Evolutionary conservation across 345 rosid species (phyloP), one percentile per base, ranked within the genome.

Genomic region (Raphanus sativus): DNA sequence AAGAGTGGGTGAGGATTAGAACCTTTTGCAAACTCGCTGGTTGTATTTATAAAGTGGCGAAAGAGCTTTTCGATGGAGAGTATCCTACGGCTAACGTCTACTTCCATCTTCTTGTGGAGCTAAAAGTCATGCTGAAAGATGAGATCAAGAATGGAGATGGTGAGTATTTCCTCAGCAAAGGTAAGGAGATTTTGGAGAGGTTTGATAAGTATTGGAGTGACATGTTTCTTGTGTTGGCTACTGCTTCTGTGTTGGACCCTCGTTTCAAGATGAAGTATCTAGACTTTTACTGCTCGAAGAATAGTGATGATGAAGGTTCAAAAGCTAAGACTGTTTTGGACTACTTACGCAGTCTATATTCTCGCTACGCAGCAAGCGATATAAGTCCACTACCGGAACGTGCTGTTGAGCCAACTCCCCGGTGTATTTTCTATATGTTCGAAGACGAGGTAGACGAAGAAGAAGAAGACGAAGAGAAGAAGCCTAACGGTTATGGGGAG

Each of bases 231-330:
- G 77, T 86, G 62, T 77, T 93, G 77, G 89, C 95, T 1, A 70
- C 79, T 84, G 93, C 95, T 29, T 92, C 87, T n/a, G 86, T 87
- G 6, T 83, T 93, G 81, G 98, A 93, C 76, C 98, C 98, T 26
- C 88, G 98, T 74, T 93, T 86, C 77, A 91, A 93, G 80, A 83
- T 87, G 92, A 91, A 88, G 86, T 87, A 89, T 65, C 80, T 92
- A 4, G 89, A 90, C 70, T 88, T 89, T 79, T 89, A 87, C 79
- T 90, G 89, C 82, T 65, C 89, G 4, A 89, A 73, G 83, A 80
- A 88, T 4, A 86, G 84, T 52, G 89, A 87, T 52, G 89, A 87
- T 77, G 89, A 88, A 45, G 89, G 77, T 32, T 78, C 64, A 25
- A 87, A 87, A 86, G 80, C 86, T 74, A 84, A 88, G 80, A 72